These are phyloP conservation scores for Penicillium sp. DNA, from an alignment of 2,329 filamentous ascomycete species.

Conservation along the genomic window DNA sequence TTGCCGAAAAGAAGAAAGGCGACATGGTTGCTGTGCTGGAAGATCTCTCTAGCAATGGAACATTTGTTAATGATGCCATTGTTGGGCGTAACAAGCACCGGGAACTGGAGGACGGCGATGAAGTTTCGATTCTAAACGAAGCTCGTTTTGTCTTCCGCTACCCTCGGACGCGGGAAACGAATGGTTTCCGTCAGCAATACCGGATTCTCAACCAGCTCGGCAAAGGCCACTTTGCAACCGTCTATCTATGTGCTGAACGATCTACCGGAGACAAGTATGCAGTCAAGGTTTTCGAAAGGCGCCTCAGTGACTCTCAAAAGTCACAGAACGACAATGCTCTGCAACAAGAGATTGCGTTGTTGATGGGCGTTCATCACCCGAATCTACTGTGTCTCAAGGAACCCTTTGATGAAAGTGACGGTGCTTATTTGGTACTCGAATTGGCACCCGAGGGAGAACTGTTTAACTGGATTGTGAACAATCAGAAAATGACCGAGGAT, in stretches of 20 bases:
- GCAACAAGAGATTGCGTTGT: constrained; percentile 91
- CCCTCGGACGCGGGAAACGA: constrained; percentile 70
- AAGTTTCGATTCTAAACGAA: constrained; percentile 81
- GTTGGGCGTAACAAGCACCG: constrained; percentile 89
- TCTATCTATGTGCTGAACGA: constrained; percentile 88
- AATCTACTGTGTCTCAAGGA: constrained; percentile 92
- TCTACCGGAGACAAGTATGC: constrained; percentile 78
- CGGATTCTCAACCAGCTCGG: constrained; percentile 80
- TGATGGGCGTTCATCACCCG: constrained; percentile 96
- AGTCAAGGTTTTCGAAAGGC: constrained; percentile 92
- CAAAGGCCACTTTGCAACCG: constrained; percentile 92
- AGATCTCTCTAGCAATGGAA: constrained; percentile 93
- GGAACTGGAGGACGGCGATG: constrained; percentile 84
- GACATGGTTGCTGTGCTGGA: constrained; percentile 72
- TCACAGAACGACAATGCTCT: constrained; percentile 75
- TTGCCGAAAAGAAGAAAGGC: constrained; percentile 58
- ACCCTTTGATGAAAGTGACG: constrained; percentile 87
- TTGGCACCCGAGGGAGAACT: constrained; percentile 89
- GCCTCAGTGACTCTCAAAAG: constrained; percentile 75
- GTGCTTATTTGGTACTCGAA: constrained; percentile 88
- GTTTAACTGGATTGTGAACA: constrained; percentile 92
- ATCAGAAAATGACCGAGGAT: constrained; percentile 79
- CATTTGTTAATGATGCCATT: constrained; percentile 88
- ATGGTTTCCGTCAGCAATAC: constrained; percentile 83
- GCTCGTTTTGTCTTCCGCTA: constrained; percentile 91